Evolutionary conservation across 345 rosid genomes (phyloP).

Genomic region (Ceriops decandra): DNA sequence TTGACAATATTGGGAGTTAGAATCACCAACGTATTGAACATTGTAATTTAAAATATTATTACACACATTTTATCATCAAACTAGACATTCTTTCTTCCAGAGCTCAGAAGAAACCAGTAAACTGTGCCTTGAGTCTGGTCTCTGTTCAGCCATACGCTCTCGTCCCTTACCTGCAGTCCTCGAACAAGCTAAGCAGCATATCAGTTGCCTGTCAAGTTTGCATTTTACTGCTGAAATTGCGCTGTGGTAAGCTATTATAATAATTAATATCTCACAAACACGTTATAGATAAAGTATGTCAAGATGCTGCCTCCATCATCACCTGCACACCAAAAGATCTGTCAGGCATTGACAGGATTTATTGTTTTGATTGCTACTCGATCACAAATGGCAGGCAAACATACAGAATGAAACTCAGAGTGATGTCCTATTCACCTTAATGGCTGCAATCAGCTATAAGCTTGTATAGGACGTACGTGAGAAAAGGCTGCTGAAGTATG

Average conservation of each 20-base stretch:
- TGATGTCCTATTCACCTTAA: slow-evolving; percentile 19
- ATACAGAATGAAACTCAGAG: not conserved
- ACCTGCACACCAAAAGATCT: slow-evolving; percentile 12
- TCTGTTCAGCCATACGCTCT: not conserved
- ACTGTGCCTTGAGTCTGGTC: not conserved
- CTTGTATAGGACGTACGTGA: slow-evolving; percentile 57
- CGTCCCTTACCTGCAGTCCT: too few relatives aligned
- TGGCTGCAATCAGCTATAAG: slow-evolving; percentile 47
- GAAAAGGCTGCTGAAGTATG: slow-evolving; percentile 39
- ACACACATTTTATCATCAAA: not conserved
- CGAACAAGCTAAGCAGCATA: too few relatives aligned
- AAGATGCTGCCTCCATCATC: slow-evolving; percentile 1
- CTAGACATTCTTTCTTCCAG: not conserved
- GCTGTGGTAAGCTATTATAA: not conserved
- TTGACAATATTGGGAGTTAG: slow-evolving; percentile 5
- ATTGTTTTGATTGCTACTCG: not conserved
- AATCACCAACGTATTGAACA: slow-evolving; percentile 1
- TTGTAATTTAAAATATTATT: slow-evolving; percentile 6
- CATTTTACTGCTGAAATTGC: slow-evolving; percentile 10
- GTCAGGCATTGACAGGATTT: not conserved
- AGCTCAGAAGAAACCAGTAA: not conserved
- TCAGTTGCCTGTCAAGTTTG: not conserved
- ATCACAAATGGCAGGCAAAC: not conserved
- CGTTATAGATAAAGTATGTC: not conserved
- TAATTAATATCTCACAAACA: not conserved